Base-by-base conservation (phyloP, 2,329 filamentous ascomycete genomes). In the Aspergillus niger region DNA sequence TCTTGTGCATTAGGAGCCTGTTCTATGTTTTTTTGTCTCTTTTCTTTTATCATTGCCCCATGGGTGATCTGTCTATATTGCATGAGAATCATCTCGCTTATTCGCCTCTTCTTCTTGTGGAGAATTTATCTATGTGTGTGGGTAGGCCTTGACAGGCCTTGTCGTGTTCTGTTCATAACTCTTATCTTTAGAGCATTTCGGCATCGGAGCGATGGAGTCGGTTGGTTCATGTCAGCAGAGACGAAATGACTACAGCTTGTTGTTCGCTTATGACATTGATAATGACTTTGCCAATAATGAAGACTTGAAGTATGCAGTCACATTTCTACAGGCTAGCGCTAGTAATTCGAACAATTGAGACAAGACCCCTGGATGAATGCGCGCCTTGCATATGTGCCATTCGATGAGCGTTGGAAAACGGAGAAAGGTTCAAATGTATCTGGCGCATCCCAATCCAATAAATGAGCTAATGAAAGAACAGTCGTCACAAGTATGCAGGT, bases 141-240 rank as follows among this genome's bases (percentile, higher is more conserved):
- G 30, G 11, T 36, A 5, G 13, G 26, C 8, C 26, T n/a, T 15
- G 26, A 3, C 47, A 17, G 47, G 47, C 47, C 22, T 50, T 20
- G 15, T n/a, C 32, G 6, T 30, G n/a, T 28, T 20, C 8, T 32
- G 47, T 50, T 50, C 26, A 50, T 50, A 50, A 6, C 30, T 32
- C 3, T 26, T 17, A 7, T 32, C 4, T 44, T 15, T 24, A 57
- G 15, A 57, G 43, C 56, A 53, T 58, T 24, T 41, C 30, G 48
- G 48, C 41, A 55, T 56, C 17, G 48, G 58, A 60, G 53, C 58
- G 49, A 38, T 52, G 58, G 58, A 57, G 54, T 60, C 41, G 49
- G 32, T 51, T 60, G 26, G 26, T 61, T 55, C 8, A 30, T 47
- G 24, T 32, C 15, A 58, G 41, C 51, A 17, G 20, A 49, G 30